Evolutionary conservation across 768 basidiomycete species (phyloP), one percentile per base, ranked within the genome.

Genomic region (Inosperma sp.): DNA sequence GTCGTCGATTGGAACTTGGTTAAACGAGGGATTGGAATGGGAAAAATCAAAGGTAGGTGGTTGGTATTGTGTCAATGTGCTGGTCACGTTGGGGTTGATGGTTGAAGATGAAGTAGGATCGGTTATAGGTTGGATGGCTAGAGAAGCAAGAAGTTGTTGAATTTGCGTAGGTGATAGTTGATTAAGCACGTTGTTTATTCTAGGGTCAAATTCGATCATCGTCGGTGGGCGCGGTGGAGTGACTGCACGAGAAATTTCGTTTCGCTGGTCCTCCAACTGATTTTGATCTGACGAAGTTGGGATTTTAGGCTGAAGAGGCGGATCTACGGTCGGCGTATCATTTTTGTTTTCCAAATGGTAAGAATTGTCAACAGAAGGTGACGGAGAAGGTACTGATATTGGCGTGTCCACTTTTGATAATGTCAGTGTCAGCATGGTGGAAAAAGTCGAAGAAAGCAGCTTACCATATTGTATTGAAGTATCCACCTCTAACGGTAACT

Each of bases 111-210:
- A 36, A 10, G 62, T 51, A 0, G 63, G 62, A 56, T 73, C 72
- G 10, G 56, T 23, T 30, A 68, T 40, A 5, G 65, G 57, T 17
- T 73, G 71, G 9, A 68, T 51, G 7, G 65, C 63, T 21, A 83
- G 68, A 0, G 76, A 71, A 0, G 71, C 67, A 14, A 84, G 66
- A 7, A 86, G 66, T 47, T 79, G 76, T 53, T 84, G 82, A 45
- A 86, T 72, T 57, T 84, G 81, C 1, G 63, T 58, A 0, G 82
- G 81, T 0, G 78, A 72, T 21, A 85, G 68, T 50, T 78, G 77
- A 39, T 78, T 72, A 29, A 84, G 67, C 7, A 79, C 69, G 8
- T 71, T 63, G 54, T 81, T 78, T 33, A 82, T 68, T 14, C 75
- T 71, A 6, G 67, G 64, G 51, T 79, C 72, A 35, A 74, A 74